Evolutionary conservation across 805 yeast species (phyloP), one percentile per base, ranked within the genome.

Genomic region (Candida krabiensis): DNA sequence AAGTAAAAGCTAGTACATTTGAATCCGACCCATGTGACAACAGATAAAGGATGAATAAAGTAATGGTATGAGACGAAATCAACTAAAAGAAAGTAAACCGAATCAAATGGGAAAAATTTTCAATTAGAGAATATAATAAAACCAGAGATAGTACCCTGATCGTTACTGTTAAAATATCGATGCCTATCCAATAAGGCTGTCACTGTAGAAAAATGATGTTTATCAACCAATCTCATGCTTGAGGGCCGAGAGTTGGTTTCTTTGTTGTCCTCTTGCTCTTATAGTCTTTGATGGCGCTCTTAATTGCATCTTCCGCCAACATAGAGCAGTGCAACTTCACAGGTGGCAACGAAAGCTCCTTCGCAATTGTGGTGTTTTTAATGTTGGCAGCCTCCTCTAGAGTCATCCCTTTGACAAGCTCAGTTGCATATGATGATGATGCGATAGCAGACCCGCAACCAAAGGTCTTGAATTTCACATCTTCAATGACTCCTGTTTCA

Each of bases 401-500:
- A 30, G 93, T 77, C 80, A 87, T 89, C 29, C 99, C 99, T 60
- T 91, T 84, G 42, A 93, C 96, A 47, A 93, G 75, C 60, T 90
- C 97, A 3, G 99, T 93, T 57, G 93, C 93, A 62, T 85, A 93
- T 1, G 96, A 86, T 8, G 95, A 85, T 2, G 96, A 86, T 2
- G 99, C 99, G 61, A 93, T 93, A 36, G 99, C 99, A 2, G 93
- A 81, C 30, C 99, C 99, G 63, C 99, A 93, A n/a, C 99, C 99
- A 69, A 93, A 93, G 4, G 99, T 93, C 77, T 93, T 93, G 69
- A 93, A 93, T 65, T 89, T 91, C 46, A 91, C 99, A 62, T 93
- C 96, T 63, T 86, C 80, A 52, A 93, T 93, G 37, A 86, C 73
- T 1, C 99, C 99, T 17, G 95, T 80, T 40, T 75, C 81, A 55